These are phyloP conservation scores for Phycomyces nitens DNA, from an alignment of 192 early-diverging fungal genomes.

Conservation along the genomic window DNA sequence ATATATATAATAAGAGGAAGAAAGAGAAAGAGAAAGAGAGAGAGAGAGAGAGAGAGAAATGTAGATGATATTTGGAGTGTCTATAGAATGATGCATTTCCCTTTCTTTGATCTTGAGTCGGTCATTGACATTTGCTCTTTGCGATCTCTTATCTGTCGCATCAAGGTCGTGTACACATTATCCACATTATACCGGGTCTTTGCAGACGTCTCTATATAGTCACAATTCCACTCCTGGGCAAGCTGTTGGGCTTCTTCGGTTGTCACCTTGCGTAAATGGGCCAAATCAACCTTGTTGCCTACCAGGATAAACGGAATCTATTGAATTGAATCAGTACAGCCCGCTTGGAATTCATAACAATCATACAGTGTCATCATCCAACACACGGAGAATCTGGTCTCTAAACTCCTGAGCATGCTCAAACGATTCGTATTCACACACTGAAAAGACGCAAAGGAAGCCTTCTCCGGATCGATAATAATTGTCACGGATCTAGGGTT, in stretches of 20 bases:
- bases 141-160: conserved; percentile 71
- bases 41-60: no score
- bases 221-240: conserved; percentile 67
- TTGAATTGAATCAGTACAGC: no score
- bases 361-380: conserved; percentile 70
- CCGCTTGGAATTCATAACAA: no score
- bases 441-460: conserved; percentile 81
- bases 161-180: conserved; percentile 66
- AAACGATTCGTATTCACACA: conserved; percentile 79
- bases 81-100: conserved; percentile 35
- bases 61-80: not conserved
- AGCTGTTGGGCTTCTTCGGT: conserved; percentile 51
- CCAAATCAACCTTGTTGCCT: conserved; percentile 75
- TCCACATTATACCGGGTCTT: conserved; percentile 81
- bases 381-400: conserved; percentile 80
- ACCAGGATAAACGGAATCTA: conserved; percentile 78
- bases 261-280: conserved; percentile 56
- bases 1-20: no score
- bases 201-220: conserved; percentile 70
- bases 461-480: conserved; percentile 85
- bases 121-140: conserved; percentile 40
- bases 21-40: no score
- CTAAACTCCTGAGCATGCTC: conserved; percentile 79
- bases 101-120: conserved; percentile 33
- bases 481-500: conserved; percentile 81